Conservation (phyloP, 1,284 basidiomycete genomes). For the Fistulinella cinereoalba region DNA sequence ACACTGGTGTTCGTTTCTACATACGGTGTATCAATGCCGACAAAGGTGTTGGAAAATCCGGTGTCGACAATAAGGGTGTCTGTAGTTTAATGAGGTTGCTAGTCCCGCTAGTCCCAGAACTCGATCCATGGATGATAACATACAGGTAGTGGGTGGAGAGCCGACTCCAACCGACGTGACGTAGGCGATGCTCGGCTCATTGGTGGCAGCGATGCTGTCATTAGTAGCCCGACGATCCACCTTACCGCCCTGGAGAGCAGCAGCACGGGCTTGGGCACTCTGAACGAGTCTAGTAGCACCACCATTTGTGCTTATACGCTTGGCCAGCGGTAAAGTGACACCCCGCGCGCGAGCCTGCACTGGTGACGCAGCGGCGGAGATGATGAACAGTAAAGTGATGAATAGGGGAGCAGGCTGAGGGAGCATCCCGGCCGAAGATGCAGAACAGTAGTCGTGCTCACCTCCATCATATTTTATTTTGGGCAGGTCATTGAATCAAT, state of each 20-base stretch:
- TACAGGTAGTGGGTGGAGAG: slow-evolving; percentile 55
- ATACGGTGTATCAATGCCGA: slow-evolving; percentile 51
- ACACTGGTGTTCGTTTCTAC: slow-evolving; percentile 46
- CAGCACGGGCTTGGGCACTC: slow-evolving; percentile 52
- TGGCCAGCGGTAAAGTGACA: slow-evolving; percentile 48
- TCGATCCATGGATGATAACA: slow-evolving; percentile 14
- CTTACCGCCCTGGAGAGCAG: too few species aligned
- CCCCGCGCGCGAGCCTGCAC: slow-evolving; percentile 37
- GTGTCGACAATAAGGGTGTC: too few species aligned
- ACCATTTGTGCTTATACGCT: slow-evolving; percentile 48
- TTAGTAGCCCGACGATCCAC: slow-evolving; percentile 40
- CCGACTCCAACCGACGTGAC: slow-evolving; percentile 56
- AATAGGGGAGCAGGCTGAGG: too few species aligned
- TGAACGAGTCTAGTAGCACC: slow-evolving; percentile 47
- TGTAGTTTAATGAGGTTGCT: slow-evolving; percentile 2
- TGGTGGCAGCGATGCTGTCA: slow-evolving; percentile 38
- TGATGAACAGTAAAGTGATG: too few species aligned
- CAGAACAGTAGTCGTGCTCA: too few species aligned
- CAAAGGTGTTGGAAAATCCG: slow-evolving; percentile 62
- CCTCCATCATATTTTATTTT: too few species aligned
- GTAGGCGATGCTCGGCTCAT: slow-evolving; percentile 48
- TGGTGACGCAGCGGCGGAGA: too few species aligned
- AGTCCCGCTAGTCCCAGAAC: too few species aligned
- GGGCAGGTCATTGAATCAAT: too few species aligned
- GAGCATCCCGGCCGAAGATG: too few species aligned